A percentile compares a stretch with the other conserved stretches of the same genome.
phyloP scores from a whole-genome alignment of 129 eudicot genomes.

The Scalesia atractyloides region DNA sequence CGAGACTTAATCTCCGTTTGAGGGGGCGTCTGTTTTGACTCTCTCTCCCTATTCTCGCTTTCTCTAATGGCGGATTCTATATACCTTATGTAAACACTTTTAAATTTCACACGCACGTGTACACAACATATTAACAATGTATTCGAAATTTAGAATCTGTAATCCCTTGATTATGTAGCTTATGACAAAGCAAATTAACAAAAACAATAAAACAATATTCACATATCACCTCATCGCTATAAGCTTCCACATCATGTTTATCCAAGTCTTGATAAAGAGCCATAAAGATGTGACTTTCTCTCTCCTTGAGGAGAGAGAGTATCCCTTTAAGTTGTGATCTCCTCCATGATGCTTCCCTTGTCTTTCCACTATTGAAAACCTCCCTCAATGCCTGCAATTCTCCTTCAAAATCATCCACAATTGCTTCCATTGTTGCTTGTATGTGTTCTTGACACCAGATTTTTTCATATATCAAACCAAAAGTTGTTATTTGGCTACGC shows the following conservation, averaged over 20 bases:
- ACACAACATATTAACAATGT: no score
- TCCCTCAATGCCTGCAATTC: conserved; percentile 55
- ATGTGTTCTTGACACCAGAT: not conserved
- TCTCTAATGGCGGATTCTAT: no score
- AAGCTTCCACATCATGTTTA: conserved; percentile 68
- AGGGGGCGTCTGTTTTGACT: no score
- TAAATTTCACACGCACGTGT: no score
- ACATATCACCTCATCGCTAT: conserved; percentile 73
- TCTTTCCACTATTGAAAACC: conserved; percentile 62
- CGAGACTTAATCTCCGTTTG: no score
- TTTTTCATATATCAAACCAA: not conserved
- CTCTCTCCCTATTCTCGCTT: no score
- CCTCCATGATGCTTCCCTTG: conserved; percentile 76
- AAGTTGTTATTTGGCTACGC: not conserved
- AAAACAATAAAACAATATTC: not conserved
- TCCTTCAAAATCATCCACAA: conserved; percentile 36
- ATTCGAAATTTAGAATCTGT: no score
- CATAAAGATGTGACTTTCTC: conserved; percentile 51
- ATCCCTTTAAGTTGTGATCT: conserved; percentile 58
- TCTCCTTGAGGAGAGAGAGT: conserved; percentile 50
- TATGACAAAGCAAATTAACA: no score
- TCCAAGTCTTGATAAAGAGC: conserved; percentile 85
- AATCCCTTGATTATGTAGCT: no score
- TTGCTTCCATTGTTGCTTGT: conserved; percentile 35
- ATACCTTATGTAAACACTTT: no score